Conservation (phyloP, 2,329 filamentous ascomycete genomes). For the Ophiostoma ulmi region DNA sequence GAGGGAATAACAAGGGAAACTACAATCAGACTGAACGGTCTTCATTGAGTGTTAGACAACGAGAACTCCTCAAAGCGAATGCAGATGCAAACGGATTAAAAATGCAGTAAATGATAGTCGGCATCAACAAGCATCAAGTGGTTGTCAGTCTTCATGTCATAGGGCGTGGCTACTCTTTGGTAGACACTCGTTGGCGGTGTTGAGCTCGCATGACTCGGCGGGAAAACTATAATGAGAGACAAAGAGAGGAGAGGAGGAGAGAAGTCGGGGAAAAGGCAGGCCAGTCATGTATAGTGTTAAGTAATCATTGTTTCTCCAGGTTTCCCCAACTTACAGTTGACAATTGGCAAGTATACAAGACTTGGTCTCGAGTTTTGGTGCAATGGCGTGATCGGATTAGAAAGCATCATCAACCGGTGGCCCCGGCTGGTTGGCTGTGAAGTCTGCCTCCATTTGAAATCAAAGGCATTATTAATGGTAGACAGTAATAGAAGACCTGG, state of each 20-base stretch:
- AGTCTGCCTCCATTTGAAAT: background rate
- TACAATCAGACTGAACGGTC: background rate
- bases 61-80: background rate
- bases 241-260: background rate
- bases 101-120: background rate
- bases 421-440: background rate
- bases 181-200: background rate
- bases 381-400: constrained; percentile 11
- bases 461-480: background rate
- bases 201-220: background rate
- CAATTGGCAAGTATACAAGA: no score
- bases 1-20: background rate
- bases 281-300: background rate
- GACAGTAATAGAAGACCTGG: background rate
- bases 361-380: background rate
- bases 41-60: background rate
- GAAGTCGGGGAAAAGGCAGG: background rate
- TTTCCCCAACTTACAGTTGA: background rate
- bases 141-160: background rate
- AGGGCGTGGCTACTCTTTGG: background rate
- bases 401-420: background rate
- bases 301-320: background rate
- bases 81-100: background rate
- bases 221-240: background rate
- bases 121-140: background rate